Evolutionary conservation across 2,329 filamentous ascomycete genomes (phyloP), one percentile per base, ranked within the genome.

Genomic region (Aspergillus sp.): DNA sequence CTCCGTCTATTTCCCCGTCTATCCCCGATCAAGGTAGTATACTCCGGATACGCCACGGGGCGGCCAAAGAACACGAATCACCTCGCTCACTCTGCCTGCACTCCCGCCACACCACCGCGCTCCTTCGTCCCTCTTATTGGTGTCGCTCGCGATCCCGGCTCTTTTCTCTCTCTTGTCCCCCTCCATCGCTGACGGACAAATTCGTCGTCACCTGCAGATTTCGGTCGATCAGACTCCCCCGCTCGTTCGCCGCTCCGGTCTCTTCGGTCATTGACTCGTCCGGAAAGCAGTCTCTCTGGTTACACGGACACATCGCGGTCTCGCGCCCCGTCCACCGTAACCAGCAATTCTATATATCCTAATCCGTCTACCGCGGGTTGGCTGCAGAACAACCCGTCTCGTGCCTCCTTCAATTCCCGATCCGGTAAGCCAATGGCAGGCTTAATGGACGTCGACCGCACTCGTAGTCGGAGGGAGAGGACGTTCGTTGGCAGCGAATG

Each of bases 401-500:
- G 68, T 44, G 60, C 61, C 11, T 71, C 70, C 1, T 72, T 69
- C 51, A 70, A 71, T 54, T 68, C 70, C 47, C 61, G 68, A 50
- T 64, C 72, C 14, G 69, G 71, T 49, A 65, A 68, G 54, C 64
- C 68, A 60, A 85, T 86, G 76, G 80, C 84, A 50, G 82, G 82
- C 65, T 82, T 83, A 71, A 83, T 90, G 78, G 85, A 87, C 65
- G 79, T 87, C 48, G 90, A 96, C 66, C 82, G 90, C 65, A 86
- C 83, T 64, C 86, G 90, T 60, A 86, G 85, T 60, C 84, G 94
- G 67, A 83, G 92, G 67, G 93, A 97, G 74, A 84, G 94, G 68
- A 99, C 93, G 2, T 97, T 96, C 74, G 89, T 97, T 50, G 94
- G 94, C 43, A 91, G 86, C 69, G 89, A 95, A 76, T 99, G 94